Evolutionary conservation across 768 basidiomycete genomes (phyloP), one percentile per base, ranked within the genome.

Genomic region (Cytidiella melzeri): DNA sequence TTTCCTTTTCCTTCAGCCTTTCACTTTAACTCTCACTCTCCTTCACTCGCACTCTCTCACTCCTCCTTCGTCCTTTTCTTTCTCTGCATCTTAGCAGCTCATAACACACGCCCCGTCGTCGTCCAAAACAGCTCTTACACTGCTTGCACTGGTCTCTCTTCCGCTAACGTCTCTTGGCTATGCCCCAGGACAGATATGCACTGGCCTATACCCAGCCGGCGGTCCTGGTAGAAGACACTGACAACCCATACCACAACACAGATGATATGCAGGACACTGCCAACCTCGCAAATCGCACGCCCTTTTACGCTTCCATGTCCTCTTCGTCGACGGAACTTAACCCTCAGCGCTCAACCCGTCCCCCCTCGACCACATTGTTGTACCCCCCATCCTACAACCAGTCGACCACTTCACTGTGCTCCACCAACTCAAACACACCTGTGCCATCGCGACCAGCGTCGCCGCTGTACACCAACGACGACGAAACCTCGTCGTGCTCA

Each of bases 381-480:
- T 47, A 53, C 63, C 47, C 68, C 4, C 41, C 41, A 38, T 37
- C 56, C 38, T 41, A 49, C 46, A 52, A 48, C 38, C 49, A 38
- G 42, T 47, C 45, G 19, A 47, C 24, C 19, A 24, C 48, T 3
- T 68, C 68, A 1, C 47, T 60, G 19, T 62, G 56, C 37, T 67
- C 67, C 2, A 63, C 68, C 20, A 61, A 61, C 15, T 59, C 65
- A 42, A 64, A 57, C 26, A 75, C 82, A 1, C 80, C 84, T n/a
- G 53, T 76, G 12, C 76, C 75, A n/a, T 84, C 86, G 7, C 79
- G 83, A 43, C 69, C 78, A 11, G 58, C 72, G 12, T 85, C 86
- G 0, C 77, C 79, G 30, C 73, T 75, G 45, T 77, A 78, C 55
- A 73, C 75, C 59, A 64, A 76, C 43, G 52, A 53, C 30, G 69